Evolutionary conservation across 2,329 filamentous ascomycete species (phyloP).

Genomic region (Diaporthe longicolla): DNA sequence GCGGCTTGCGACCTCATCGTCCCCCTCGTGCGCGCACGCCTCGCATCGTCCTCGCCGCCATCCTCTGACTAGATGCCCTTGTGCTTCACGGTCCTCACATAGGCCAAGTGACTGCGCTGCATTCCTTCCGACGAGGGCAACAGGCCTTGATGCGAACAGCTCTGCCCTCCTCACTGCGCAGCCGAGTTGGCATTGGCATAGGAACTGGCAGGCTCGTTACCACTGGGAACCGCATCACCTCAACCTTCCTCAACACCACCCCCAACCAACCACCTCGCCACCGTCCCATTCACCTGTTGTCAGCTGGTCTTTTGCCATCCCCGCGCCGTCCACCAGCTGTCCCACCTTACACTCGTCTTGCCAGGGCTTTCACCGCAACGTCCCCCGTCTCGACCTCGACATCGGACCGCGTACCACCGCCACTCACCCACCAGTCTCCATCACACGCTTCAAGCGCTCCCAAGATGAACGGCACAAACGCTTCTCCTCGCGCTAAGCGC

Average conservation of each 20-base stretch:
- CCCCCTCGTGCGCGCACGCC: background rate
- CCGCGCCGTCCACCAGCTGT: slow-evolving; percentile 26
- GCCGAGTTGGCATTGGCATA: slow-evolving; percentile 32
- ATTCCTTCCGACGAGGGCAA: slow-evolving; percentile 36
- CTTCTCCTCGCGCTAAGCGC: slow-evolving; percentile 47
- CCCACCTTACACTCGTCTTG: slow-evolving; percentile 15
- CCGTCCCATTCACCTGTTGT: slow-evolving; percentile 15
- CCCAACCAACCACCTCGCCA: background rate
- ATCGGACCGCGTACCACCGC: background rate
- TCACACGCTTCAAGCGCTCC: background rate
- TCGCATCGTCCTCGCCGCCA: background rate
- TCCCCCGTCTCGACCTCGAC: slow-evolving; percentile 8
- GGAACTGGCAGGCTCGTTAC: slow-evolving; percentile 4
- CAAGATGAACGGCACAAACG: slow-evolving; percentile 46
- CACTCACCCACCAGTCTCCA: slow-evolving; percentile 6
- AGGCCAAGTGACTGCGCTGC: slow-evolving; percentile 11
- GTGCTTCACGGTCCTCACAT: background rate
- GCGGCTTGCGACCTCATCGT: slow-evolving; percentile 30
- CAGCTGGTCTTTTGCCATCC: background rate
- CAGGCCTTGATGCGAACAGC: slow-evolving; percentile 42
- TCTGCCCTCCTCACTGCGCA: slow-evolving; percentile 41
- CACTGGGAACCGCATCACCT: slow-evolving; percentile 3
- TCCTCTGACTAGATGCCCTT: background rate
- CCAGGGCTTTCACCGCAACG: slow-evolving; percentile 30
- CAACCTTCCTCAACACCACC: slow-evolving; percentile 26